These are phyloP conservation scores for Penicillium aurantiogriseum DNA, from an alignment of 2,329 filamentous ascomycete genomes.

Conservation along the genomic window DNA sequence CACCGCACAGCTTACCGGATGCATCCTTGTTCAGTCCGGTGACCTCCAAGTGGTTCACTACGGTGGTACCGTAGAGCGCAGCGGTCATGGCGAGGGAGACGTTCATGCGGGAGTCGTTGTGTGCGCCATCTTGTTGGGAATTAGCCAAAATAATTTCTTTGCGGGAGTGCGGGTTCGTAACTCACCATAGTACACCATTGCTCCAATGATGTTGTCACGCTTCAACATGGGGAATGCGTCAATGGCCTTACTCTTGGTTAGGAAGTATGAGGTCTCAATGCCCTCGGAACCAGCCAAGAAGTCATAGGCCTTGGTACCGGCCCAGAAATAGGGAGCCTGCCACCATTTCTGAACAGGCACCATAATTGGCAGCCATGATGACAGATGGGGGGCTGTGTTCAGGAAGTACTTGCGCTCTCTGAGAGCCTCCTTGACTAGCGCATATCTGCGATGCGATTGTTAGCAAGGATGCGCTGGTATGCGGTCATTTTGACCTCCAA, in stretches of 20 bases:
- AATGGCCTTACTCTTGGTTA: slow-evolving; percentile 80
- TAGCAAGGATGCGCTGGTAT: slow-evolving; percentile 1
- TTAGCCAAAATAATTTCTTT: background rate
- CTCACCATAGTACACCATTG: slow-evolving; percentile 78
- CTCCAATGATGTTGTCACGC: slow-evolving; percentile 73
- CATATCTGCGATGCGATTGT: slow-evolving; percentile 44
- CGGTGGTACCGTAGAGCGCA: slow-evolving; percentile 78
- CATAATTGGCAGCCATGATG: slow-evolving; percentile 78
- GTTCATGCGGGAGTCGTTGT: slow-evolving; percentile 93
- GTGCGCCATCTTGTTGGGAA: slow-evolving; percentile 65
- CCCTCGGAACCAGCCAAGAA: slow-evolving; percentile 81
- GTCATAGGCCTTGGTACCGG: slow-evolving; percentile 76
- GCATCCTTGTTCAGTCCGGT: slow-evolving; percentile 72
- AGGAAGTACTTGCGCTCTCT: slow-evolving; percentile 81
- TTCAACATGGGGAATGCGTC: slow-evolving; percentile 89
- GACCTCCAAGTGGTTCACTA: slow-evolving; percentile 81
- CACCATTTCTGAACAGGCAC: slow-evolving; percentile 79
- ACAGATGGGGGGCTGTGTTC: slow-evolving; percentile 78
- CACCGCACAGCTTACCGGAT: slow-evolving; percentile 70
- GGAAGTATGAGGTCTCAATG: slow-evolving; percentile 84
- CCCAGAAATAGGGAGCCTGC: slow-evolving; percentile 74
- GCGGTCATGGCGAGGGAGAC: slow-evolving; percentile 84
- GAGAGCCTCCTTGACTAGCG: slow-evolving; percentile 76
- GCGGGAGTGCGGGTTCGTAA: background rate
- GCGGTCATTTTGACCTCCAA: background rate